Percentiles rank a stretch among this genome's conserved stretches.
These are phyloP conservation scores for Saturnispora kantuleensis DNA, from an alignment of 805 yeast species.

Conservation along the genomic window DNA sequence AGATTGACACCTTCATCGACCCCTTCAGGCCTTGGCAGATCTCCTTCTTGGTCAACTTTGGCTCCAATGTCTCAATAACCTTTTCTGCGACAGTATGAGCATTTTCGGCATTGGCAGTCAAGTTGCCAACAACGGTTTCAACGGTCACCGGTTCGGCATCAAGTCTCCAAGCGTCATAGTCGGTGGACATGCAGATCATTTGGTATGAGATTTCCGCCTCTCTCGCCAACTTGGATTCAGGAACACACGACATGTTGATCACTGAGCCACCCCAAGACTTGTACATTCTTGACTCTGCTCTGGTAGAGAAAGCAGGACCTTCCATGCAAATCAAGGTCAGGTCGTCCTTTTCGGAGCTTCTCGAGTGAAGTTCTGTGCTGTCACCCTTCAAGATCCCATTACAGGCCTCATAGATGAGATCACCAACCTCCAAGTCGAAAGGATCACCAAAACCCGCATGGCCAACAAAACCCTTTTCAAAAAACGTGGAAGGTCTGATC, in stretches of 20 bases:
- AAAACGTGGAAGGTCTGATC: conserved; percentile 78
- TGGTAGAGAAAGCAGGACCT: conserved; percentile 95
- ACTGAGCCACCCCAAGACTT: conserved; percentile 85
- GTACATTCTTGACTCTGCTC: conserved; percentile 91
- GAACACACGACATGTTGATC: conserved; percentile 93
- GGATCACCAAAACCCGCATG: conserved; percentile 98
- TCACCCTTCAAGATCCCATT: conserved; percentile 45
- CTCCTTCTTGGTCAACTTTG: conserved; percentile 45
- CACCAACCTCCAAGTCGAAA: conserved; percentile 66
- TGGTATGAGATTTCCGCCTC: conserved; percentile 97
- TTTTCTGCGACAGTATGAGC: conserved; percentile 71
- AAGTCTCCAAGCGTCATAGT: conserved; percentile 97
- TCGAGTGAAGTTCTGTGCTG: conserved; percentile 55
- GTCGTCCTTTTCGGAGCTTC: conserved; percentile 55
- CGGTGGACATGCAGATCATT: conserved; percentile 98
- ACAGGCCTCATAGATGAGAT: conserved; percentile 49
- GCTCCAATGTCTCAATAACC: conserved; percentile 58
- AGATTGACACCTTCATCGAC: conserved; percentile 69
- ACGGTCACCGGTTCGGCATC: conserved; percentile 94
- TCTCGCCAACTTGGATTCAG: conserved; percentile 95
- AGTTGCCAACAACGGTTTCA: conserved; percentile 89
- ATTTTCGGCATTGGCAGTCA: conserved; percentile 77
- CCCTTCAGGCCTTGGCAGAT: conserved; percentile 68
- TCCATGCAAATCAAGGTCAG: conserved; percentile 92
- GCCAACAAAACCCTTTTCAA: conserved; percentile 89